These are phyloP conservation scores for Fusarium paranaense DNA, from an alignment of 2,329 filamentous ascomycete genomes.

Conservation along the genomic window DNA sequence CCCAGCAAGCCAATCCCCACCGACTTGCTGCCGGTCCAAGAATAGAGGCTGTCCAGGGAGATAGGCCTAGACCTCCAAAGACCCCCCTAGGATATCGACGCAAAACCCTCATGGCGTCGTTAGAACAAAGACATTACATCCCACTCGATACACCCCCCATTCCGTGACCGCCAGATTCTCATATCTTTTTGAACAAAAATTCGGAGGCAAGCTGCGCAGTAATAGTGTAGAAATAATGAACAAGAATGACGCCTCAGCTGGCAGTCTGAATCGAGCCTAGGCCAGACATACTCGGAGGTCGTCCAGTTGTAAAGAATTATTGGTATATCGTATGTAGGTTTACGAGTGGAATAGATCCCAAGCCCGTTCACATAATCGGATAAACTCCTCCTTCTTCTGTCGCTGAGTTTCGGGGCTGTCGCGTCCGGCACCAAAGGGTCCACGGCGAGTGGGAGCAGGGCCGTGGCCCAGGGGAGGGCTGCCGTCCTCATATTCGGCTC, in stretches of 20 bases:
- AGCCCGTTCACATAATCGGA: conserved; percentile 85
- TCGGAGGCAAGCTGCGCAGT: conserved; percentile 29
- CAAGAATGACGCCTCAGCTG: conserved; percentile 35
- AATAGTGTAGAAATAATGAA: conserved; percentile 41
- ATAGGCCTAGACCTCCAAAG: background rate
- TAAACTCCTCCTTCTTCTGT: conserved; percentile 93
- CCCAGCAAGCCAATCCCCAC: conserved; percentile 16
- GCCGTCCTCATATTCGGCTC: conserved; percentile 95
- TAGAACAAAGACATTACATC: conserved; percentile 45
- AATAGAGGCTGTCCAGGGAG: conserved; percentile 1
- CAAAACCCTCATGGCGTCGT: conserved; percentile 43
- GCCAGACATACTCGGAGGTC: conserved; percentile 16
- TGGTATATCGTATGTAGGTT: conserved; percentile 41
- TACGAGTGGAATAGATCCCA: conserved; percentile 98
- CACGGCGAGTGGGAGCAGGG: conserved; percentile 69
- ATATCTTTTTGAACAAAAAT: conserved; percentile 38
- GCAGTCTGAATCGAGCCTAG: conserved; percentile 10
- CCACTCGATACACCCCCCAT: conserved; percentile 29
- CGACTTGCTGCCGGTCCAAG: background rate
- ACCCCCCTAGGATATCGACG: conserved; percentile 33
- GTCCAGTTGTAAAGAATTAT: conserved; percentile 36
- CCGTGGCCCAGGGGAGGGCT: conserved; percentile 87
- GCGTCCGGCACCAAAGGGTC: conserved; percentile 83
- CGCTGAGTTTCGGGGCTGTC: conserved; percentile 86
- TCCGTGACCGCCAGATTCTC: conserved; percentile 28